Percentiles rank a stretch among this genome's conserved stretches.
These are phyloP conservation scores for Chondrus crispus DNA, from an alignment of 23 red algal genomes.

Conservation along the genomic window DNA sequence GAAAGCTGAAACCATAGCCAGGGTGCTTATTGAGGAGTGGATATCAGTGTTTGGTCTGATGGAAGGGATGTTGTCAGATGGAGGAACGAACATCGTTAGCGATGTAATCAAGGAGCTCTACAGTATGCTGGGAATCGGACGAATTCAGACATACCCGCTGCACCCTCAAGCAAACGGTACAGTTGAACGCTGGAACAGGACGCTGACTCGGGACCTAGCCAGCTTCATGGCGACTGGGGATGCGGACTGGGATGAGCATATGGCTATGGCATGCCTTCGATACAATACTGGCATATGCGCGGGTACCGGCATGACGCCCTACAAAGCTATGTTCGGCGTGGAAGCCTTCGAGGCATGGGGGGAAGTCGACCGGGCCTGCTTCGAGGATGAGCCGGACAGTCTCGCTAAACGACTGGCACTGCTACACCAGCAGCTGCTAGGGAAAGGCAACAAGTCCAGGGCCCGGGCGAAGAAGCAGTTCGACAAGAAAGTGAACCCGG, in stretches of 20 bases:
- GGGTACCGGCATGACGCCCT: not conserved
- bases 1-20: not conserved
- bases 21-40: not conserved
- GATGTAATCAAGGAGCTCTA: not conserved
- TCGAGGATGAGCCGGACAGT: not conserved
- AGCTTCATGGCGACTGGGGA: not conserved
- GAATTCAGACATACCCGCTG: not conserved
- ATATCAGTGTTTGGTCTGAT: not conserved
- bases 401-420: not conserved
- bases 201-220: not conserved
- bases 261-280: not conserved
- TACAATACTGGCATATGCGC: not conserved
- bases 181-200: not conserved
- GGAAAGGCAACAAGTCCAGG: not conserved
- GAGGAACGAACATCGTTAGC: not conserved
- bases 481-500: not conserved
- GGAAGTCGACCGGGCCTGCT: not conserved
- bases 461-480: not conserved
- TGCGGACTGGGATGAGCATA: not conserved
- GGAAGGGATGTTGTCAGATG: not conserved
- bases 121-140: not conserved
- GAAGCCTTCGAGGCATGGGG: not conserved
- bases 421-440: not conserved
- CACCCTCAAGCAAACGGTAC: not conserved
- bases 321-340: not conserved